Evolutionary conservation across 768 basidiomycete genomes (phyloP).

Genomic region (Leccinum uliginosum): DNA sequence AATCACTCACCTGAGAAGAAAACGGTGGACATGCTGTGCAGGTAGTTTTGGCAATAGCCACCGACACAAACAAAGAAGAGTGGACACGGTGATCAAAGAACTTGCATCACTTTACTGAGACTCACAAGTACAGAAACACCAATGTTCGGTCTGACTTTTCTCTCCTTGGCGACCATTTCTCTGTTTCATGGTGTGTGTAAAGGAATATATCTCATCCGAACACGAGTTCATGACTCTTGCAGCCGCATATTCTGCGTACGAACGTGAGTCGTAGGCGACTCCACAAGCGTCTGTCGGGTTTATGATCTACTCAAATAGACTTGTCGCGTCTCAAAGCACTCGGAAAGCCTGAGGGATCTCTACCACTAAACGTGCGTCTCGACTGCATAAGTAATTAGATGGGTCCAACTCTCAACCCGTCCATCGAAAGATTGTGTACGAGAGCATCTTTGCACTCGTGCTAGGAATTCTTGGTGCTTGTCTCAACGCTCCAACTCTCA

Average conservation of each 20-base stretch:
- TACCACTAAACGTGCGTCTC: constrained; percentile 58
- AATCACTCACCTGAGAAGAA: background rate
- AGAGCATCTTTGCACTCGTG: constrained; percentile 60
- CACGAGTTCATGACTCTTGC: constrained; percentile 1
- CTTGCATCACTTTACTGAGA: no score
- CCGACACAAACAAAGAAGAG: constrained; percentile 7
- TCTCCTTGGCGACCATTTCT: constrained; percentile 42
- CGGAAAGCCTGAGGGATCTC: constrained; percentile 59
- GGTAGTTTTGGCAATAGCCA: constrained; percentile 9
- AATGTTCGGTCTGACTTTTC: constrained; percentile 47
- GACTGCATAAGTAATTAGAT: background rate
- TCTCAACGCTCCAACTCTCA: constrained; percentile 62
- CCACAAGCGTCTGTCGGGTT: constrained; percentile 17
- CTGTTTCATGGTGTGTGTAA: constrained; percentile 50
- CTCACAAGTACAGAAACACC: background rate
- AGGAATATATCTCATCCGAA: background rate
- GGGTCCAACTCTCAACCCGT: background rate
- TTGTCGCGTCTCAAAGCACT: constrained; percentile 73
- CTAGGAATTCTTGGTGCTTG: constrained; percentile 70
- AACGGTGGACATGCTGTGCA: no score
- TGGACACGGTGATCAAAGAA: background rate
- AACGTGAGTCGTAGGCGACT: constrained; percentile 46
- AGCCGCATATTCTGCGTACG: constrained; percentile 82
- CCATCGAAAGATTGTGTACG: constrained; percentile 54
- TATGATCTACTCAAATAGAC: constrained; percentile 41